phyloP scores from a whole-genome alignment of 257 asterid species.

The Gentiana straminea region DNA sequence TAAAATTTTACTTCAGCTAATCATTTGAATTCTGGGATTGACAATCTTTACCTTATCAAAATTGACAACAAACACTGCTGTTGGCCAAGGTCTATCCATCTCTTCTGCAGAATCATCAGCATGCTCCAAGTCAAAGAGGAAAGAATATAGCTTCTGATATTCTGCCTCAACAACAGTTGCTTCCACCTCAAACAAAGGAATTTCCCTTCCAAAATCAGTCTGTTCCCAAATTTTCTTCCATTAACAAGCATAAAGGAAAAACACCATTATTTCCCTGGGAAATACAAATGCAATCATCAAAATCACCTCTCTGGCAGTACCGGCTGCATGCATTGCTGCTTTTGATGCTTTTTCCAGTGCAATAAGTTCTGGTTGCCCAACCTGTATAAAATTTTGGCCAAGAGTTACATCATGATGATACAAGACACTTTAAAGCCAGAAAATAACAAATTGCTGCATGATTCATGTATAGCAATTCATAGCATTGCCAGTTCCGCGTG shows the following conservation, averaged over 20 bases:
- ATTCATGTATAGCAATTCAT: not conserved
- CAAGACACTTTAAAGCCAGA: not conserved
- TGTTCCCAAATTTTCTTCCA: conserved; percentile 25
- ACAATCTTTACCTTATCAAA: conserved; percentile 65
- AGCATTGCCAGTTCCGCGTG: too few relatives aligned
- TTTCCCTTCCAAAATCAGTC: conserved; percentile 93
- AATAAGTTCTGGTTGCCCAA: conserved; percentile 84
- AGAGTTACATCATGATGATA: not conserved
- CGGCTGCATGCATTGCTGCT: conserved; percentile 70
- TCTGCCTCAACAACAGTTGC: conserved; percentile 83
- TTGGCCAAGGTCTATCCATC: conserved; percentile 78
- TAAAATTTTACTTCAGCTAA: not conserved
- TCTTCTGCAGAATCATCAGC: conserved; percentile 53
- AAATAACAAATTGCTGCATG: not conserved
- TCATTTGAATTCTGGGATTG: not conserved
- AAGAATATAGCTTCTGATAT: conserved; percentile 83
- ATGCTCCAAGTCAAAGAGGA: conserved; percentile 66
- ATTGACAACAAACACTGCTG: conserved; percentile 78
- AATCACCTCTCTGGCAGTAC: conserved; percentile 92
- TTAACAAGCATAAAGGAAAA: conserved; percentile 12
- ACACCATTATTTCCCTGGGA: conserved; percentile 1
- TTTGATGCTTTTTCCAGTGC: conserved; percentile 74
- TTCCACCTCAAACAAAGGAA: conserved; percentile 92
- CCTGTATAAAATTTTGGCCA: conserved; percentile 34
- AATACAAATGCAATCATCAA: conserved; percentile 10